Percentiles rank a stretch among this genome's conserved stretches.
phyloP scores from a whole-genome alignment of 345 rosid genomes.

The Atalantia buxifolia region DNA sequence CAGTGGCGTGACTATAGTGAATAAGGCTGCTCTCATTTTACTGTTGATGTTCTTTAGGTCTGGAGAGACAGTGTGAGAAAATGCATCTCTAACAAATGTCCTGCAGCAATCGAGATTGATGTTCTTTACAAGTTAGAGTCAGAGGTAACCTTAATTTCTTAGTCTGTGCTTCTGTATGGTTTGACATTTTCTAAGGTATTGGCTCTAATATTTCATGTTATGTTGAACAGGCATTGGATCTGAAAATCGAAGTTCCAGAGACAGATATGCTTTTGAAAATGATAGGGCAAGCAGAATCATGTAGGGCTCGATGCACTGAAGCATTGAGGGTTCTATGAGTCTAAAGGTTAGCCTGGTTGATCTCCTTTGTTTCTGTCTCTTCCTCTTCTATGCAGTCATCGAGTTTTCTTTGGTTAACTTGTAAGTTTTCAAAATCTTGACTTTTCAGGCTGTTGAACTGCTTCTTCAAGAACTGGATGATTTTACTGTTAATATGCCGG shows the following conservation, averaged over 20 bases:
- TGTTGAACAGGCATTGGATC: conserved; percentile 57
- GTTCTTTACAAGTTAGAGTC: conserved; percentile 66
- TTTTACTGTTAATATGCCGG: conserved; percentile 53
- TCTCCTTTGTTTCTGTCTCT: conserved; percentile 7
- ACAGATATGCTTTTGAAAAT: conserved; percentile 49
- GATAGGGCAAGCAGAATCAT: conserved; percentile 50
- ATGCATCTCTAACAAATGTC: conserved; percentile 36
- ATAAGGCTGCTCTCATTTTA: conserved; percentile 16
- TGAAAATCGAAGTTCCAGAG: conserved; percentile 70
- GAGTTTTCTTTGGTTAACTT: conserved; percentile 2
- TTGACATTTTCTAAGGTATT: conserved; percentile 9
- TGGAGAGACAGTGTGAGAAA: conserved; percentile 51
- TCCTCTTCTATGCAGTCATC: neutral
- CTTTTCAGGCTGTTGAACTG: conserved; percentile 55
- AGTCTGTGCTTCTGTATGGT: neutral
- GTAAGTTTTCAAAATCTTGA: conserved; percentile 1
- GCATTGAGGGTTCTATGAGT: conserved; percentile 46
- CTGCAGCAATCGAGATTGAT: conserved; percentile 48
- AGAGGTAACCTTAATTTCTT: conserved; percentile 49
- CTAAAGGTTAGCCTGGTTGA: conserved; percentile 43
- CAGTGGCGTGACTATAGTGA: neutral
- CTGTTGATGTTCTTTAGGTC: conserved; percentile 39
- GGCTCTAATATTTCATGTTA: conserved; percentile 13
- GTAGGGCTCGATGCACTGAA: conserved; percentile 49
- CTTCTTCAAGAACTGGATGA: conserved; percentile 53